These are phyloP conservation scores for Anthostomella pinea DNA, from an alignment of 2,329 filamentous ascomycete species.

Conservation along the genomic window DNA sequence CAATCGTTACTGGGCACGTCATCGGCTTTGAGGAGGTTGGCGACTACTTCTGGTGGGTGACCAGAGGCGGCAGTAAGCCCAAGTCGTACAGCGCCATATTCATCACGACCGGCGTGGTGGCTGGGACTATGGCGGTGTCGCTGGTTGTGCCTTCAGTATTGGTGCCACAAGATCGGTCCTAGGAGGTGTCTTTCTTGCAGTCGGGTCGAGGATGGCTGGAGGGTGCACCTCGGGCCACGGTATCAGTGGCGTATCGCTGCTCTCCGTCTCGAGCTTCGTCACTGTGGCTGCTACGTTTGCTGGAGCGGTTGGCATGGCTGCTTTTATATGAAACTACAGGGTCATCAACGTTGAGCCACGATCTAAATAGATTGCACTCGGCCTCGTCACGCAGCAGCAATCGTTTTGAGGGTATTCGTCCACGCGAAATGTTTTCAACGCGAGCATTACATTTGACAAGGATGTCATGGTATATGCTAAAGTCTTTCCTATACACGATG, in stretches of 20 bases:
- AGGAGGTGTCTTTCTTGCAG: constrained; percentile 56
- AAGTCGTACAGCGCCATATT: constrained; percentile 42
- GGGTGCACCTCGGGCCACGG: constrained; percentile 70
- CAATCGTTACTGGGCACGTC: constrained; percentile 59
- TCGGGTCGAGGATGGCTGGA: constrained; percentile 61
- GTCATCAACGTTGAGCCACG: too few species aligned
- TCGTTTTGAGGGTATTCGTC: neutral
- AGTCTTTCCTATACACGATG: too few species aligned
- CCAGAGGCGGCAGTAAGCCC: constrained; percentile 30
- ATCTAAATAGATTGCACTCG: neutral
- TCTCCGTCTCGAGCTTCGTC: constrained; percentile 60
- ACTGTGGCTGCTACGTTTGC: constrained; percentile 58
- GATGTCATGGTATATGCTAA: too few species aligned
- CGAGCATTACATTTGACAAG: too few species aligned
- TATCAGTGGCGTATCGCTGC: constrained; percentile 62
- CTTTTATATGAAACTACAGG: constrained; percentile 7
- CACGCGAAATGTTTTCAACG: too few species aligned
- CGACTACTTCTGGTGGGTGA: constrained; percentile 43
- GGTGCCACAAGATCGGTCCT: constrained; percentile 37
- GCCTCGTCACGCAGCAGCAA: constrained; percentile 7
- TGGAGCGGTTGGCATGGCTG: constrained; percentile 40
- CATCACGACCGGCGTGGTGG: constrained; percentile 51
- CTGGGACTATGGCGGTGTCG: constrained; percentile 43
- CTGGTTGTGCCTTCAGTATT: constrained; percentile 28
- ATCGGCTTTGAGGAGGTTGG: constrained; percentile 60